These are phyloP conservation scores for Fragilaria radians DNA, from an alignment of 108 stramenopile species.

Conservation along the genomic window DNA sequence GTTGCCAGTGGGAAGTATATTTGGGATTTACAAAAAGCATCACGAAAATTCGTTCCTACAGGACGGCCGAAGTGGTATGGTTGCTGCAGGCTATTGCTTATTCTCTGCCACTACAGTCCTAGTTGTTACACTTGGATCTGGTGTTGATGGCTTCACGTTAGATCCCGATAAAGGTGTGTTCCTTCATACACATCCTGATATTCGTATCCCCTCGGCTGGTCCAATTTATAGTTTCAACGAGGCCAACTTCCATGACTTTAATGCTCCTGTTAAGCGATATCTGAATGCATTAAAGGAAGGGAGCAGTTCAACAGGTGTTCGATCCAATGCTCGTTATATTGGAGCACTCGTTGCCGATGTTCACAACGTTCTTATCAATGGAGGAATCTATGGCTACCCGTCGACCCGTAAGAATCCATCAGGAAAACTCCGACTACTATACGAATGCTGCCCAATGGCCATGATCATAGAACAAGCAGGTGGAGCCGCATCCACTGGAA, in stretches of 20 bases:
- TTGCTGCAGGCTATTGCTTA: constrained; percentile 94
- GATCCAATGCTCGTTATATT: constrained; percentile 81
- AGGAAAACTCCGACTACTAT: constrained; percentile 84
- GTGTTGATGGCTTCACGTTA: constrained; percentile 97
- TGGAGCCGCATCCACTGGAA: constrained; percentile 90
- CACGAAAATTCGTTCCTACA: constrained; percentile 80
- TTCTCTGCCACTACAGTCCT: constrained; percentile 97
- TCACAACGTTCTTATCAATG: constrained; percentile 98
- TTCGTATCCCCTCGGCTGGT: constrained; percentile 86
- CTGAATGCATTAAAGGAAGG: constrained; percentile 54
- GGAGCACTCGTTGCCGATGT: constrained; percentile 98
- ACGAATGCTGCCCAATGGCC: constrained; percentile 96
- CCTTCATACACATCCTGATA: constrained; percentile 88
- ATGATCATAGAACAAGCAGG: constrained; percentile 98
- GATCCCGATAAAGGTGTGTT: constrained; percentile 94
- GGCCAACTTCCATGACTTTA: constrained; percentile 87
- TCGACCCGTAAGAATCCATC: constrained; percentile 72
- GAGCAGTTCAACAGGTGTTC: constrained; percentile 14
- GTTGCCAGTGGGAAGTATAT: constrained; percentile 96
- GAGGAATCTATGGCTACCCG: constrained; percentile 98
- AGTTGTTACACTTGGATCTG: constrained; percentile 87
- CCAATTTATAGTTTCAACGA: constrained; percentile 95
- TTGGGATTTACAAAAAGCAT: constrained; percentile 85
- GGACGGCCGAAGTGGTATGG: constrained; percentile 67
- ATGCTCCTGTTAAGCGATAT: constrained; percentile 62